phyloP scores from a whole-genome alignment of 2,329 filamentous ascomycete genomes.

The Stagonosporopsis chrysanthemi region DNA sequence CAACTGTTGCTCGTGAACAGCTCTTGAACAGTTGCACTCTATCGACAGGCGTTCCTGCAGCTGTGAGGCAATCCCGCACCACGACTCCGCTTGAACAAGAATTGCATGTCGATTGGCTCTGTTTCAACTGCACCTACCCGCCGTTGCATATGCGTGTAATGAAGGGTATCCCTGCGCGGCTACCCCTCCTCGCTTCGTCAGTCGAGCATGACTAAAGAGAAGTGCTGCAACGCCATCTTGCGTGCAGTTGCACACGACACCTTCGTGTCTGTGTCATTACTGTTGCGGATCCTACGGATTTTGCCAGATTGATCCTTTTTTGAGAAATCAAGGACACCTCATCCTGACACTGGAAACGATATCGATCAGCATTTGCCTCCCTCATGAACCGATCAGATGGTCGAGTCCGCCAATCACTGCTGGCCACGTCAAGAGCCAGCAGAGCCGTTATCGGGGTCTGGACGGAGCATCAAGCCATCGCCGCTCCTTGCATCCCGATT shows the following conservation, averaged over 20 bases:
- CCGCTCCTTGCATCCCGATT: constrained; percentile 47
- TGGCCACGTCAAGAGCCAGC: constrained; percentile 47
- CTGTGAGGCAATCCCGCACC: constrained; percentile 46
- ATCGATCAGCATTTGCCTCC: constrained; percentile 26
- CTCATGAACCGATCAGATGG: constrained; percentile 39
- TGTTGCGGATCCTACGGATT: constrained; percentile 2
- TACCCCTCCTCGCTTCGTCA: constrained; percentile 23
- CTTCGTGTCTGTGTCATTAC: constrained; percentile 16
- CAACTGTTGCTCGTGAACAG: neutral
- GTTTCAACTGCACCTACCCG: constrained; percentile 46
- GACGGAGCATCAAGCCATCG: constrained; percentile 42
- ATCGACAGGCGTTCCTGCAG: constrained; percentile 48
- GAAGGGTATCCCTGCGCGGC: constrained; percentile 39
- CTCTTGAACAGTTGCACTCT: constrained; percentile 28
- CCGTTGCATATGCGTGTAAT: constrained; percentile 50
- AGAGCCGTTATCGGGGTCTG: constrained; percentile 50
- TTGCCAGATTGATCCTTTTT: constrained; percentile 2
- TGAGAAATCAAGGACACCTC: neutral
- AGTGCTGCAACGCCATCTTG: constrained; percentile 26
- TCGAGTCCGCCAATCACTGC: constrained; percentile 43
- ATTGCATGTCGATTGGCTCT: constrained; percentile 35
- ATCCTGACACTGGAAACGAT: constrained; percentile 10
- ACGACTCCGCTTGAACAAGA: constrained; percentile 31
- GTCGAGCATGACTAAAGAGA: constrained; percentile 33
- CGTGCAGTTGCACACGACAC: constrained; percentile 34